These are phyloP conservation scores for Graphium sp. DNA, from an alignment of 2,329 filamentous ascomycete genomes.

Conservation along the genomic window DNA sequence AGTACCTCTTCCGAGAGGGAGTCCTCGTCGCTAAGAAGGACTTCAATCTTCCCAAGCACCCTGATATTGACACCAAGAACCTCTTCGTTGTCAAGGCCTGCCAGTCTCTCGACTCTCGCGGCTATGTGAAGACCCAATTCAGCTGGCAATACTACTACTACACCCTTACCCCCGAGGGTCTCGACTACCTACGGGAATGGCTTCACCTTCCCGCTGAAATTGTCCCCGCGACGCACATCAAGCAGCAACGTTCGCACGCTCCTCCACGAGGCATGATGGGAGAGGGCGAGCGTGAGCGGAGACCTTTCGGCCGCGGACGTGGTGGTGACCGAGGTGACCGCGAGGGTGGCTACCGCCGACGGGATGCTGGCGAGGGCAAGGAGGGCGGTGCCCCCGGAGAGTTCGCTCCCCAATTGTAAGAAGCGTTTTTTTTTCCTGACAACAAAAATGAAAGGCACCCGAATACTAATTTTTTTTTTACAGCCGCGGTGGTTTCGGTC, in stretches of 20 bases:
- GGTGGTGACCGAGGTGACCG: slow-evolving; percentile 62
- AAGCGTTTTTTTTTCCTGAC: slow-evolving; percentile 18
- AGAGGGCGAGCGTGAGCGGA: slow-evolving; percentile 64
- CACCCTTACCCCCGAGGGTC: slow-evolving; percentile 97
- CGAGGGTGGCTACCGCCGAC: slow-evolving; percentile 83
- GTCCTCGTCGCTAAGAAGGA: slow-evolving; percentile 98
- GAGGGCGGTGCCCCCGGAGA: slow-evolving; percentile 84
- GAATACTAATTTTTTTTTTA: slow-evolving; percentile 5
- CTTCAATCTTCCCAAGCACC: slow-evolving; percentile 95
- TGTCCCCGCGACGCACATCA: slow-evolving; percentile 98
- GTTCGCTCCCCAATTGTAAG: slow-evolving; percentile 81
- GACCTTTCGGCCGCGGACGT: slow-evolving; percentile 69
- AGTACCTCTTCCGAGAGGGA: slow-evolving; percentile 92
- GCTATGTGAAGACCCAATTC: slow-evolving; percentile 99
- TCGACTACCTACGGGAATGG: slow-evolving; percentile 99
- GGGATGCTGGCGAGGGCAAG: slow-evolving; percentile 74
- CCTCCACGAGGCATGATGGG: slow-evolving; percentile 98
- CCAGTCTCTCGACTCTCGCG: slow-evolving; percentile 95
- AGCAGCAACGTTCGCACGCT: slow-evolving; percentile 98
- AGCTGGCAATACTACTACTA: slow-evolving; percentile 99
- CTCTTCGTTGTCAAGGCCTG: slow-evolving; percentile 97
- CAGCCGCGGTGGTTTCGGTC: slow-evolving; percentile 75
- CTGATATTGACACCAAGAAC: slow-evolving; percentile 99
- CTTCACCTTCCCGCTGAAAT: slow-evolving; percentile 99
- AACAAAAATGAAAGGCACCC: slow-evolving; percentile 2